phyloP scores from a whole-genome alignment of 2,329 filamentous ascomycete species.

The Penicillium sp. region DNA sequence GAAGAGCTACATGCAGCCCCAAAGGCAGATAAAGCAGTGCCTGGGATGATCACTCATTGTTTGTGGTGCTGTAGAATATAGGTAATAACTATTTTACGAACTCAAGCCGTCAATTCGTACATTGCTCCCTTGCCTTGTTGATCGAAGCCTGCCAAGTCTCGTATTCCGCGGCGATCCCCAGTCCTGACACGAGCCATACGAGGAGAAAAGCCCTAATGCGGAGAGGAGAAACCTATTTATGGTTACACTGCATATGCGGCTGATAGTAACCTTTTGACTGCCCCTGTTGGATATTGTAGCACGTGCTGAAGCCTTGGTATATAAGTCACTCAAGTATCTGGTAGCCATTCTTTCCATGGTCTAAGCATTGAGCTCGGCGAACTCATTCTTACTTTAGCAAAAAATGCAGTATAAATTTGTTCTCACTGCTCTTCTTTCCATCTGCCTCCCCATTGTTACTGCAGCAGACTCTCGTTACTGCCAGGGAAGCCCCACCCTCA shows the following conservation, averaged over 20 bases:
- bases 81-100: too few species aligned
- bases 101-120: too few species aligned
- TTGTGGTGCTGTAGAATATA: too few species aligned
- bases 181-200: neutral
- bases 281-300: too few species aligned
- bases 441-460: neutral
- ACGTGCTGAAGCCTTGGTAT: too few species aligned
- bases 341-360: too few species aligned
- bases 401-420: neutral
- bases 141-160: neutral
- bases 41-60: too few species aligned
- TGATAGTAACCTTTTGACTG: neutral
- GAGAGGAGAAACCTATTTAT: neutral
- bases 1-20: too few species aligned
- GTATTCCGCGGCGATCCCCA: neutral
- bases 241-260: neutral
- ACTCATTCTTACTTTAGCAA: neutral
- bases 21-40: too few species aligned
- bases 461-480: slow-evolving; percentile 12
- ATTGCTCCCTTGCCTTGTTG: neutral
- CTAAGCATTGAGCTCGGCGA: neutral
- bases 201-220: neutral
- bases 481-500: slow-evolving; percentile 1
- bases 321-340: too few species aligned
- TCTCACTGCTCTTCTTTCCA: neutral